These are phyloP conservation scores for Auxenochlorella pyrenoidosa DNA, from an alignment of 139 green algal genomes.

Conservation along the genomic window DNA sequence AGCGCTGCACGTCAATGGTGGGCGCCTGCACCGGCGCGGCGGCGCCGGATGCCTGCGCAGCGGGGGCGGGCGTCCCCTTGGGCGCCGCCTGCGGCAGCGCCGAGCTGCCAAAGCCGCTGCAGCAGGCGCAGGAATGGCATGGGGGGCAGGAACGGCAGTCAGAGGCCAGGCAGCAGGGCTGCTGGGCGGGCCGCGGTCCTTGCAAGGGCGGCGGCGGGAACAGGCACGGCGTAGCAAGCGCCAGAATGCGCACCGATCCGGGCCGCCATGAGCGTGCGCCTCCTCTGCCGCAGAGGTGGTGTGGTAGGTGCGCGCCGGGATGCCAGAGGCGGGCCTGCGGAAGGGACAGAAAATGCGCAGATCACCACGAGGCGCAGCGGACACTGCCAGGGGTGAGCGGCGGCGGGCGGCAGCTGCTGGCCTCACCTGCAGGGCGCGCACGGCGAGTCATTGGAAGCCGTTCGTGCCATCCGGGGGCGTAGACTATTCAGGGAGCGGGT, in stretches of 20 bases:
- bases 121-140: not conserved
- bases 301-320: constrained; percentile 16
- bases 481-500: not conserved
- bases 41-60: not conserved
- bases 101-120: constrained; percentile 28
- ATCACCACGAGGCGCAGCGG: not conserved
- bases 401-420: not conserved
- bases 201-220: not conserved
- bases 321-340: constrained; percentile 14
- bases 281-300: not conserved
- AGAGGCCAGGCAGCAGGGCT: not conserved
- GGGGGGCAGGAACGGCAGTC: not conserved
- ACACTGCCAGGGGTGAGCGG: not conserved
- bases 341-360: not conserved
- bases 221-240: not conserved
- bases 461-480: not conserved
- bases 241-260: not conserved
- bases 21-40: not conserved
- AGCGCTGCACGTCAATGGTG: constrained; percentile 36
- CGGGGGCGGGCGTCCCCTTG: not conserved
- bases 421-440: constrained; percentile 7
- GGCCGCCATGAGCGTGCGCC: not conserved
- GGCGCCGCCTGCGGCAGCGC: constrained; percentile 10
- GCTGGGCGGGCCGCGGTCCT: no score
- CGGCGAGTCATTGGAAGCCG: not conserved